phyloP scores from a whole-genome alignment of 2,329 filamentous ascomycete species.

The Phaeoacremonium minimum region DNA sequence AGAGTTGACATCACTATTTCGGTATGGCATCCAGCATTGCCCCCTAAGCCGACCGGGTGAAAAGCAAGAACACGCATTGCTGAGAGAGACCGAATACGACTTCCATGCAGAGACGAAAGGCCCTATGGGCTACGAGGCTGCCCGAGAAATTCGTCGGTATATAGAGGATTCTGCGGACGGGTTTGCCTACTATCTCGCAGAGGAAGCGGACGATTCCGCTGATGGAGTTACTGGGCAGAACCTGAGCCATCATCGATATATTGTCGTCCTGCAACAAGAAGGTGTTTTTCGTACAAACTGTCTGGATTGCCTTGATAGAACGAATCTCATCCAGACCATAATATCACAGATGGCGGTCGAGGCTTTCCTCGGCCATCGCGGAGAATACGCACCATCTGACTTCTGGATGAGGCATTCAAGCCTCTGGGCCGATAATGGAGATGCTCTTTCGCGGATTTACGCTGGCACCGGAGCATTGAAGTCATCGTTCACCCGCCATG shows the following conservation, averaged over 20 bases:
- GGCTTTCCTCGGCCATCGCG: constrained; percentile 71
- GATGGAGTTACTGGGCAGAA: constrained; percentile 30
- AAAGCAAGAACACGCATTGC: constrained; percentile 65
- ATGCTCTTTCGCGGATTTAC: constrained; percentile 90
- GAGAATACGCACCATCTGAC: constrained; percentile 66
- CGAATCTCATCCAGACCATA: constrained; percentile 92
- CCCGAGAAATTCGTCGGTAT: constrained; percentile 74
- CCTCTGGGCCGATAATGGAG: constrained; percentile 96
- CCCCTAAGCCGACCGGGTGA: constrained; percentile 60
- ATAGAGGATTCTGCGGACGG: constrained; percentile 76
- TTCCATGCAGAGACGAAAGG: constrained; percentile 93
- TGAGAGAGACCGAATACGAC: constrained; percentile 85
- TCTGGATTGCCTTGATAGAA: constrained; percentile 90
- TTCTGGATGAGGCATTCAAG: constrained; percentile 91
- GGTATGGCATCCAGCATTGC: constrained; percentile 70
- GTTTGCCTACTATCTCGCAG: constrained; percentile 88
- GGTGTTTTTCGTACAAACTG: constrained; percentile 97
- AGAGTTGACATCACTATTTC: constrained; percentile 77
- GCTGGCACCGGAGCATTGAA: constrained; percentile 94
- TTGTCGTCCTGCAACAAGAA: constrained; percentile 82
- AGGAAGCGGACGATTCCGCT: constrained; percentile 58
- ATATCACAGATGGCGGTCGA: constrained; percentile 92
- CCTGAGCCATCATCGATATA: constrained; percentile 36
- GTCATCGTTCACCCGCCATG: constrained; percentile 87
- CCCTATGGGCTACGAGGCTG: constrained; percentile 82